A percentile compares a stretch with the other conserved stretches of the same genome.
Conservation (phyloP, 2,329 filamentous ascomycete species). For the Bipolaris bicolor region DNA sequence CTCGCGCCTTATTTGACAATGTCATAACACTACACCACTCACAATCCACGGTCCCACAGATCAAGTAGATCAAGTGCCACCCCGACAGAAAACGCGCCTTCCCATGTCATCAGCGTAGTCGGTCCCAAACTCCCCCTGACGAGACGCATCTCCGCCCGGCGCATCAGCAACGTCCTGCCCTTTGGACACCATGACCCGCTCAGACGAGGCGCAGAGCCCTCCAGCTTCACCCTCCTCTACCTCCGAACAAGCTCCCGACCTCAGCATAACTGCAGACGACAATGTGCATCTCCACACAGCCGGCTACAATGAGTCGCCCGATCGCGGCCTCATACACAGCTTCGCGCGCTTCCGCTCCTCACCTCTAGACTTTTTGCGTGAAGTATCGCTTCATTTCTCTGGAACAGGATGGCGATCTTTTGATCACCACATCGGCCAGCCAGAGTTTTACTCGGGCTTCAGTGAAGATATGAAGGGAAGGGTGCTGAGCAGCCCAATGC, state of each 20-base stretch:
- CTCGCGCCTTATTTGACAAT: slow-evolving; percentile 10
- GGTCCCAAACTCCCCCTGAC: slow-evolving; percentile 2
- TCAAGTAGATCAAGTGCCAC: background rate
- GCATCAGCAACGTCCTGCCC: background rate
- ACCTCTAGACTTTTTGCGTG: slow-evolving; percentile 81
- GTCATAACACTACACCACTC: slow-evolving; percentile 8
- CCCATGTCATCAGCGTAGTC: slow-evolving; percentile 5
- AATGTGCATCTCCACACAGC: slow-evolving; percentile 54
- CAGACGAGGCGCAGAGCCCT: slow-evolving; percentile 23
- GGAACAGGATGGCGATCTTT: slow-evolving; percentile 96
- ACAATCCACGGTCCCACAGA: background rate
- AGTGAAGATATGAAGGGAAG: slow-evolving; percentile 84
- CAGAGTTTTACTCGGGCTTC: slow-evolving; percentile 91
- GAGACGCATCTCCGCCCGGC: slow-evolving; percentile 3
- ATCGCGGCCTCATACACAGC: slow-evolving; percentile 76
- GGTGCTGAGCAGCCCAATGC: slow-evolving; percentile 75
- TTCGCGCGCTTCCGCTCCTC: slow-evolving; percentile 84
- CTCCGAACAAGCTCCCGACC: slow-evolving; percentile 50
- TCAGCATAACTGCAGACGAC: slow-evolving; percentile 55
- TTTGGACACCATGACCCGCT: slow-evolving; percentile 21
- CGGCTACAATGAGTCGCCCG: slow-evolving; percentile 54
- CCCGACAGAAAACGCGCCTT: background rate
- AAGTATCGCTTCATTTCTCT: slow-evolving; percentile 90
- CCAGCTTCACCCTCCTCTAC: slow-evolving; percentile 13
- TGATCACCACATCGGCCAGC: slow-evolving; percentile 86